Conservation (phyloP, 208 protist species). For the Wallacemonas sp. region DNA sequence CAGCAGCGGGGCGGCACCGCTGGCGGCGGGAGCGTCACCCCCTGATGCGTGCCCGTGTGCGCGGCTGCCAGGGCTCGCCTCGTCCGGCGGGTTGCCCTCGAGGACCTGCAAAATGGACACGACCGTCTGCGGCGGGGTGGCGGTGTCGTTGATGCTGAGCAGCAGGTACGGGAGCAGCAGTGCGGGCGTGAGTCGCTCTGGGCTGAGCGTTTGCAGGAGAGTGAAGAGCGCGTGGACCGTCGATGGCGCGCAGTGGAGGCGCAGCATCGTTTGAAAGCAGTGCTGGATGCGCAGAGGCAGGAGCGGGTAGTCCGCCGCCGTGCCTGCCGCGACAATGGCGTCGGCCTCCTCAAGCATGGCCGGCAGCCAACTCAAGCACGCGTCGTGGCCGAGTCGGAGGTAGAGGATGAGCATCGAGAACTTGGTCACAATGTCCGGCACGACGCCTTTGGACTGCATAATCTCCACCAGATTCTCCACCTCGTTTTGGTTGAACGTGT, state of each 20-base stretch:
- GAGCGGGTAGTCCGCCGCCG: slow-evolving; percentile 48
- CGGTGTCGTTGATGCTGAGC: slow-evolving; percentile 62
- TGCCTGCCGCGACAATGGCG: slow-evolving; percentile 27
- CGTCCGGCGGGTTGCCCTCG: slow-evolving; percentile 17
- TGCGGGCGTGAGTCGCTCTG: slow-evolving; percentile 46
- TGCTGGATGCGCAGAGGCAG: slow-evolving; percentile 73
- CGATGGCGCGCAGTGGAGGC: slow-evolving; percentile 64
- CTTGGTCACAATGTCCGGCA: slow-evolving; percentile 73
- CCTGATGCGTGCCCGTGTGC: too few species aligned
- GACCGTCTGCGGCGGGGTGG: slow-evolving; percentile 52
- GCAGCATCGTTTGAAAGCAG: slow-evolving; percentile 81
- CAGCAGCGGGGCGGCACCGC: slow-evolving; percentile 55
- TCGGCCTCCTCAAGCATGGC: slow-evolving; percentile 57
- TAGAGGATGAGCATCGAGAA: slow-evolving; percentile 87
- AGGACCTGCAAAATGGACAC: slow-evolving; percentile 52
- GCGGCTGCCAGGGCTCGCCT: not conserved
- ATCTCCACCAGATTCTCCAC: slow-evolving; percentile 82
- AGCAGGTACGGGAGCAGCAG: slow-evolving; percentile 78
- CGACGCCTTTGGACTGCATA: slow-evolving; percentile 53
- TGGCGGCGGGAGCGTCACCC: too few species aligned
- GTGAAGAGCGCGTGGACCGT: slow-evolving; percentile 73
- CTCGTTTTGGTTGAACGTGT: slow-evolving; percentile 88
- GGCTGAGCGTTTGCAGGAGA: slow-evolving; percentile 42
- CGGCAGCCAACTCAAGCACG: slow-evolving; percentile 59
- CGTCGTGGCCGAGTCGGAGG: slow-evolving; percentile 70